A percentile compares a stretch with the other conserved stretches of the same genome.
phyloP scores from a whole-genome alignment of 148 eudicot species.

The Rhododendron ovatum region DNA sequence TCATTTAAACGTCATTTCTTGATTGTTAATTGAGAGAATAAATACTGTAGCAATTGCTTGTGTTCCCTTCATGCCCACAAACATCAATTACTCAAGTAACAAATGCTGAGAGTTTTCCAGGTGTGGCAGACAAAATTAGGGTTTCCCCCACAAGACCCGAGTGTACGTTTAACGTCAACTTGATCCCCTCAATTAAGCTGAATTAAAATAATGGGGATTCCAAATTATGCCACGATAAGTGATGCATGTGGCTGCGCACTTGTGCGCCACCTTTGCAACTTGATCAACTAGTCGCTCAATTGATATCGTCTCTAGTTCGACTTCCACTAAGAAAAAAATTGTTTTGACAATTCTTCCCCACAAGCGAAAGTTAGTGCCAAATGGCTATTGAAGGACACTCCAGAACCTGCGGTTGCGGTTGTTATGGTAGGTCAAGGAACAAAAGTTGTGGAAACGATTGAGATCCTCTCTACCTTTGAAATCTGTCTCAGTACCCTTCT shows the following conservation, averaged over 20 bases:
- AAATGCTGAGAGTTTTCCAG: background rate
- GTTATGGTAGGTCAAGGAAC: background rate
- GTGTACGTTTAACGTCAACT: background rate
- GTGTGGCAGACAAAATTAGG: conserved; percentile 37
- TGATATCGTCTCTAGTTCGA: background rate
- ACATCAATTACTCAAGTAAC: background rate
- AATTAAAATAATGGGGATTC: conserved; percentile 5
- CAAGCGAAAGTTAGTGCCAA: background rate
- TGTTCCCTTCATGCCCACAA: conserved; percentile 46
- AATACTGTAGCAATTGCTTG: conserved; percentile 23
- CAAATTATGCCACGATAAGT: background rate
- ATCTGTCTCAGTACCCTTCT: no score
- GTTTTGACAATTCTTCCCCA: background rate
- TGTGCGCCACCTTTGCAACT: conserved; percentile 7
- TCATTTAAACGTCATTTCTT: conserved; percentile 7
- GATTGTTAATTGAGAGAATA: conserved; percentile 9
- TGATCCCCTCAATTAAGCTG: background rate
- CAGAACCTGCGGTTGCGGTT: background rate
- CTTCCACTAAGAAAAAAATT: background rate
- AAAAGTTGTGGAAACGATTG: no score
- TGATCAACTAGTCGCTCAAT: conserved; percentile 2
- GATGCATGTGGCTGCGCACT: conserved; percentile 9
- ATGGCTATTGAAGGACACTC: background rate
- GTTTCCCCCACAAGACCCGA: conserved; percentile 16
- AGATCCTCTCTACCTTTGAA: no score